Conservation (phyloP, 1,284 basidiomycete species). For the Austropuccinia psidii region DNA sequence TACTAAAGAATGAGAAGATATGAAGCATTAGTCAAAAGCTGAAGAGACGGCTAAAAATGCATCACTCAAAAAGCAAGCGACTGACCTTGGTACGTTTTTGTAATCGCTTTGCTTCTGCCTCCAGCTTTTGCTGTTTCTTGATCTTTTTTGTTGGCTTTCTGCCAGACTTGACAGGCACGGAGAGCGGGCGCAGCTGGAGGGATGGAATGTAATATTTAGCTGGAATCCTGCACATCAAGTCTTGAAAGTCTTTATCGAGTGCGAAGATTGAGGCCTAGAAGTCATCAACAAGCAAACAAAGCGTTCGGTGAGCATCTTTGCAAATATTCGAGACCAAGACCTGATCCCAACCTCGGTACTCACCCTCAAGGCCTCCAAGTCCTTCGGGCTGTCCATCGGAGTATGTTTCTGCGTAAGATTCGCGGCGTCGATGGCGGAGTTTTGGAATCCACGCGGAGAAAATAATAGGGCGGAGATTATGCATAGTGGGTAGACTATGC, state of each 20-base stretch:
- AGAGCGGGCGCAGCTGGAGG: neutral
- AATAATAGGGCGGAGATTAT: too few relatives aligned
- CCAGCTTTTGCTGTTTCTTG: neutral
- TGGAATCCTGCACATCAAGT: constrained; percentile 23
- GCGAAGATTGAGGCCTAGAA: constrained; percentile 4
- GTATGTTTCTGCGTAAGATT: too few relatives aligned
- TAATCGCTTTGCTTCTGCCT: constrained; percentile 11
- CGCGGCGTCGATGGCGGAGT: too few relatives aligned
- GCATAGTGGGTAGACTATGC: too few relatives aligned
- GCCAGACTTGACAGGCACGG: neutral
- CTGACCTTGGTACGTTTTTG: constrained; percentile 30
- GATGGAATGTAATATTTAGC: constrained; percentile 18
- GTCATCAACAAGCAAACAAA: neutral
- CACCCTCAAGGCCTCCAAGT: neutral
- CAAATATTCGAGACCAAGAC: too few relatives aligned
- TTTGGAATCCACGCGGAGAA: too few relatives aligned
- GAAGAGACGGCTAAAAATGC: neutral
- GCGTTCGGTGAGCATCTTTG: neutral
- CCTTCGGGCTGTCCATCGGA: neutral
- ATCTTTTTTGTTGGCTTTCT: constrained; percentile 20
- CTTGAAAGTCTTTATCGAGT: constrained; percentile 26
- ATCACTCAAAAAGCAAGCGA: neutral
- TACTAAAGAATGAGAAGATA: neutral
- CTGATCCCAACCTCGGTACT: neutral
- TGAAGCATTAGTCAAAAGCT: neutral